These are phyloP conservation scores for Rhynchospora breviuscula DNA, from an alignment of 176 grass and related monocot species.

Conservation along the genomic window DNA sequence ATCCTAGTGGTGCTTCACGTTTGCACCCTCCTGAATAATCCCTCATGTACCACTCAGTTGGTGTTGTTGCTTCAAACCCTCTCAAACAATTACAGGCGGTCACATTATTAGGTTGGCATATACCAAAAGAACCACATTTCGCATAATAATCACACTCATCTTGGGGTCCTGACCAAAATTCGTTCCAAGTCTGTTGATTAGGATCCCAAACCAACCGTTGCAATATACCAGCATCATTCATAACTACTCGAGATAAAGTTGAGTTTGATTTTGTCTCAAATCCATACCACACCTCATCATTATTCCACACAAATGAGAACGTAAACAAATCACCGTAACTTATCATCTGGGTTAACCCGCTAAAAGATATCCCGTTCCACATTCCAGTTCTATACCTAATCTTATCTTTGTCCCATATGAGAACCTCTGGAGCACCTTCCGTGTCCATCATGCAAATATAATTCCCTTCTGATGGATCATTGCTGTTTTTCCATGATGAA, in stretches of 20 bases:
- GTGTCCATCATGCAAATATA: not conserved
- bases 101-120: constrained; percentile 25
- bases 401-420: not conserved
- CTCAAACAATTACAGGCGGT: constrained; percentile 25
- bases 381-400: constrained; percentile 31
- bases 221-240: constrained; percentile 32
- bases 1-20: not conserved
- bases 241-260: constrained; percentile 26
- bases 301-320: not conserved
- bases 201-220: constrained; percentile 33
- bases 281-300: constrained; percentile 33
- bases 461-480: not conserved
- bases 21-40: constrained; percentile 38
- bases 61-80: constrained; percentile 12
- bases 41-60: constrained; percentile 33
- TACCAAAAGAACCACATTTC: constrained; percentile 35
- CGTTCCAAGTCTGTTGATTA: not conserved
- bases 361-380: constrained; percentile 27
- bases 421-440: constrained; percentile 32
- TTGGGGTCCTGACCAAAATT: constrained; percentile 25
- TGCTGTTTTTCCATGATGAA: not conserved
- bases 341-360: constrained; percentile 5
- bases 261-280: constrained; percentile 15
- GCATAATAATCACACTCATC: constrained; percentile 35
- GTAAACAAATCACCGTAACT: not conserved